phyloP scores from a whole-genome alignment of 345 rosid species.

The Salix exigua region DNA sequence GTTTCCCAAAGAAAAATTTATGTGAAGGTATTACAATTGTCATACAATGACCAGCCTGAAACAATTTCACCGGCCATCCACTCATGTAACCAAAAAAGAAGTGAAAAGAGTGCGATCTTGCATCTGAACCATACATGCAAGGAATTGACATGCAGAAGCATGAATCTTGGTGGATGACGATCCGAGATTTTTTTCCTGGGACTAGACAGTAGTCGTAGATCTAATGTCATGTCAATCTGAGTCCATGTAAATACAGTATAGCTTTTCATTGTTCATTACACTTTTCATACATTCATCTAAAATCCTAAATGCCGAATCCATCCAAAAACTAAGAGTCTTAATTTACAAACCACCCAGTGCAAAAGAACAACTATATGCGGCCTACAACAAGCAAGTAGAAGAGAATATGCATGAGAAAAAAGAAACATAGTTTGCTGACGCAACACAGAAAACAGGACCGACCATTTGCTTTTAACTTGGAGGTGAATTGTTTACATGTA shows the following conservation, averaged over 20 bases:
- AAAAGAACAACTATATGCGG: background rate
- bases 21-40: background rate
- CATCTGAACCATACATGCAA: background rate
- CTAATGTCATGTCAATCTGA: background rate
- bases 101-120: background rate
- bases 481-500: background rate
- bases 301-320: background rate
- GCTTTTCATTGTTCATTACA: slow-evolving; percentile 11
- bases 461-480: background rate
- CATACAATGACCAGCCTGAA: too few species aligned
- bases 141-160: background rate
- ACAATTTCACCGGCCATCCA: too few species aligned
- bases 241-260: background rate
- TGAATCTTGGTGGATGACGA: background rate
- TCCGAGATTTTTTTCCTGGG: background rate
- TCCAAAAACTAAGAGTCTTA: background rate
- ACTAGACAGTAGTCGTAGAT: background rate
- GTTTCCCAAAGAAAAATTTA: background rate
- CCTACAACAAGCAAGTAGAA: slow-evolving; percentile 11
- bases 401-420: background rate
- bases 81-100: too few species aligned
- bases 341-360: slow-evolving; percentile 10
- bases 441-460: slow-evolving; percentile 9
- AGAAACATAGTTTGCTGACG: slow-evolving; percentile 9
- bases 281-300: background rate